Base-by-base conservation (phyloP, 169 alveolate genomes). In the Plasmodium fragile region DNA sequence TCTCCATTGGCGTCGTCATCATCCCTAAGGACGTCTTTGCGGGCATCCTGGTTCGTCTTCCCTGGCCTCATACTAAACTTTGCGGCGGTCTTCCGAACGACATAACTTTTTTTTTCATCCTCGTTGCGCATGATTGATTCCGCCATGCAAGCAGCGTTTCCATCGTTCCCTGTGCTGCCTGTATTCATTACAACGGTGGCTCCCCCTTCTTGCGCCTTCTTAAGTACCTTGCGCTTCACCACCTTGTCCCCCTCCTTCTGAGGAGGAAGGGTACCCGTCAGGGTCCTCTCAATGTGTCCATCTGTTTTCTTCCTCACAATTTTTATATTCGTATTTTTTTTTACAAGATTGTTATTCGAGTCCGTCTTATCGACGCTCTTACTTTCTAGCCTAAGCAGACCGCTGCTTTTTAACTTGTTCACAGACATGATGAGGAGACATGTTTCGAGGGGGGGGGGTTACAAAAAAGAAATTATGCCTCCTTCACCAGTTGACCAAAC, bases 321-420 rank as follows among this genome's bases (percentile, higher is more conserved):
- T 25, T 73, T 83, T 41, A 83, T 25, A 72, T 49, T 83, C 3
- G 36, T n/a, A 10, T 18, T 59, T 32, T 83, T 83, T 49, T 71
- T 83, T 45, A 83, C 34, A 18, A 32, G 5, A 49, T 72, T 34
- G 25, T 79, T 79, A 79, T 79, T 79, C 59, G 53, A 34, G 11
- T 43, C 59, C 34, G 32, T 71, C 39, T 71, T 83, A 10, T 83
- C 92, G 52, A 59, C 75, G 77, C 52, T 70, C n/a, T 71, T 83
- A 32, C 92, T 83, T 83, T 83, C 83, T 43, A 71, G 18, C 53
- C 77, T 83, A 43, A 83, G 71, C 41, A 83, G 53, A 16, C n/a
- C 77, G 45, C 75, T 83, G 53, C 83, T 83, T 73, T 83, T 83
- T 73, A 83, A 28, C 39, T 83, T 83, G 18, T 71, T 83, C 13